These are phyloP conservation scores for Pythium utonaiense DNA, from an alignment of 352 stramenopile genomes.

Conservation along the genomic window DNA sequence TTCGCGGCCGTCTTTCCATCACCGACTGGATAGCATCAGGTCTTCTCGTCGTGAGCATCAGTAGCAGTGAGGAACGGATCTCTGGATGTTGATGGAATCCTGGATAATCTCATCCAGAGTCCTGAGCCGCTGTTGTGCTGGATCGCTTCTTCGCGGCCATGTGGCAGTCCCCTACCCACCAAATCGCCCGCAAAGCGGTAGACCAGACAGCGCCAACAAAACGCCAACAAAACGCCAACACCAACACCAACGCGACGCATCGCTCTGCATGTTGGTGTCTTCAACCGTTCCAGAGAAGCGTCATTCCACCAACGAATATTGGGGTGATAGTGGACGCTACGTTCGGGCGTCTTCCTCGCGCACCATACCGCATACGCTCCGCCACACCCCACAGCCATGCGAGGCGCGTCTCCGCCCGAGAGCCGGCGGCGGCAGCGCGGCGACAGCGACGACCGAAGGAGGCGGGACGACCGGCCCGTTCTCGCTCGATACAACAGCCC, in stretches of 20 bases:
- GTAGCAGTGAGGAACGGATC: too few species aligned
- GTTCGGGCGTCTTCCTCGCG: neutral
- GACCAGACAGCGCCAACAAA: too few species aligned
- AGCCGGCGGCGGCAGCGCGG: neutral
- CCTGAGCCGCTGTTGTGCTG: neutral
- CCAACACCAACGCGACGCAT: neutral
- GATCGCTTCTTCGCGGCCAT: neutral
- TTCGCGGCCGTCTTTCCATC: neutral
- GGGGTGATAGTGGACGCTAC: neutral
- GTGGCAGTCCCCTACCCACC: neutral
- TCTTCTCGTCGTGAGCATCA: neutral
- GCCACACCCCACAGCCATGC: neutral
- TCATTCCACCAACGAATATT: neutral
- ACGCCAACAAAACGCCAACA: neutral
- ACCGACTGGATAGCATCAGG: neutral
- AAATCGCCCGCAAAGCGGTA: too few species aligned
- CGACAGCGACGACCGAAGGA: neutral
- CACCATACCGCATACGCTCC: too few species aligned
- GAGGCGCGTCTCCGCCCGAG: neutral
- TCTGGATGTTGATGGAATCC: neutral
- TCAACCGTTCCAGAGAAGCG: neutral
- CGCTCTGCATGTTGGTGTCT: neutral
- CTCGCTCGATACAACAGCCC: neutral
- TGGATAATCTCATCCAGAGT: constrained; percentile 1
- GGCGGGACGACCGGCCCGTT: neutral